A percentile compares a stretch with the other conserved stretches of the same genome.
Conservation (phyloP, 2,329 filamentous ascomycete genomes). For the Trichoderma pleuroti region DNA sequence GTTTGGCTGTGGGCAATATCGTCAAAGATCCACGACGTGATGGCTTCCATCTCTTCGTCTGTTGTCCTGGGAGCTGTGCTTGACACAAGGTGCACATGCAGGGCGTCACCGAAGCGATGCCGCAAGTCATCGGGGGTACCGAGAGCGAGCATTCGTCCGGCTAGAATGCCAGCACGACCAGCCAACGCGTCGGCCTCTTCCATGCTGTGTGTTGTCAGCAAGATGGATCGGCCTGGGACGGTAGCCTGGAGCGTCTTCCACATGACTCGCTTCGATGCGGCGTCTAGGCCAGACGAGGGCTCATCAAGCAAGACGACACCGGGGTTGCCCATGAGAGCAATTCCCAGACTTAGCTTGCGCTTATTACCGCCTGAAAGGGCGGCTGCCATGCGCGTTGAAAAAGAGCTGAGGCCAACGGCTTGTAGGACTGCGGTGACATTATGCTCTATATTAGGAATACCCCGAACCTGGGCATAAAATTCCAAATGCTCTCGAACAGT, state of each 20-base stretch:
- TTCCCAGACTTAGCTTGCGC: slow-evolving; percentile 83
- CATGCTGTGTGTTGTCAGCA: slow-evolving; percentile 92
- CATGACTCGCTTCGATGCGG: slow-evolving; percentile 87
- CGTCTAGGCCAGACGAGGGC: slow-evolving; percentile 83
- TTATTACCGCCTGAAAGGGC: slow-evolving; percentile 89
- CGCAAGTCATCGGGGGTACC: slow-evolving; percentile 72
- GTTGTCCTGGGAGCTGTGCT: slow-evolving; percentile 69
- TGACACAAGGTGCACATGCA: slow-evolving; percentile 79
- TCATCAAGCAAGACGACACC: slow-evolving; percentile 85
- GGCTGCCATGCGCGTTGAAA: slow-evolving; percentile 69
- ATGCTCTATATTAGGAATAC: slow-evolving; percentile 68
- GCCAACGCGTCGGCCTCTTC: slow-evolving; percentile 91
- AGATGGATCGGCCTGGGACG: slow-evolving; percentile 71
- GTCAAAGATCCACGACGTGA: slow-evolving; percentile 63
- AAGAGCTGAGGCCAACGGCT: slow-evolving; percentile 73
- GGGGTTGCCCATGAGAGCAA: slow-evolving; percentile 90
- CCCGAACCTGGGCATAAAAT: slow-evolving; percentile 84
- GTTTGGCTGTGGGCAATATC: slow-evolving; percentile 59
- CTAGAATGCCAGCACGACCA: slow-evolving; percentile 79
- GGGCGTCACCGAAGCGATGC: slow-evolving; percentile 69
- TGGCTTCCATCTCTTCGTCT: slow-evolving; percentile 61
- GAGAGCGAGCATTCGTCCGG: slow-evolving; percentile 78
- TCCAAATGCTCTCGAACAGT: slow-evolving; percentile 80
- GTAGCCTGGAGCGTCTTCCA: slow-evolving; percentile 79
- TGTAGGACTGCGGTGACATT: slow-evolving; percentile 76